Evolutionary conservation across 23 red algal genomes (phyloP).

Genomic region (Gracilaria vermiculophylla): DNA sequence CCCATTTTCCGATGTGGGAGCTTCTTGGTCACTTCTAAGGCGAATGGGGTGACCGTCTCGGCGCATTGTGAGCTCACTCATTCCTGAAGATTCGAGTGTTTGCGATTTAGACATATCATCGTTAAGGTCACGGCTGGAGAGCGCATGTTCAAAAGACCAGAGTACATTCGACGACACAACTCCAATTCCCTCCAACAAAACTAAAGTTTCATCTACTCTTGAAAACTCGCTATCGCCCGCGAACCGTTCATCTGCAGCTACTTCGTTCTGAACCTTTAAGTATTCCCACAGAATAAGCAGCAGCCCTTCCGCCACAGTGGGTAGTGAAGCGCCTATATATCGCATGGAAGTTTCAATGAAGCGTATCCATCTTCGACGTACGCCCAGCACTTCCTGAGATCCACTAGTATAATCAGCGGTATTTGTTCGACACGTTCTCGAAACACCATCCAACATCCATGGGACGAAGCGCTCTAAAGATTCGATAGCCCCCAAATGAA

Average conservation of each 20-base stretch:
- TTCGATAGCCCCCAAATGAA: conserved; percentile 43
- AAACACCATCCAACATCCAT: conserved; percentile 54
- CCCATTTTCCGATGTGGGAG: not conserved
- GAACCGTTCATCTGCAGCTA: conserved; percentile 6
- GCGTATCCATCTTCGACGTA: conserved; percentile 64
- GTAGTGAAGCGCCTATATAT: conserved; percentile 41
- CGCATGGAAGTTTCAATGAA: conserved; percentile 59
- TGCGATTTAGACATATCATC: conserved; percentile 13
- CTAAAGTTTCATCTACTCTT: conserved; percentile 64
- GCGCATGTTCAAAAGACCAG: conserved; percentile 64
- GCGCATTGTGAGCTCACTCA: not conserved
- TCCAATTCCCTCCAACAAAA: conserved; percentile 51
- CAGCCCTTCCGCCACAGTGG: conserved; percentile 48
- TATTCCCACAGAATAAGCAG: conserved; percentile 32
- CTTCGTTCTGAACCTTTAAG: conserved; percentile 28
- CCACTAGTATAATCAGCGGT: conserved; percentile 19
- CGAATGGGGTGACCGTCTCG: not conserved
- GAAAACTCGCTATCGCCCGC: conserved; percentile 57
- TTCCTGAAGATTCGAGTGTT: not conserved
- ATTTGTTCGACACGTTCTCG: conserved; percentile 17
- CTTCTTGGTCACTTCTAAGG: not conserved
- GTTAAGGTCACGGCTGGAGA: conserved; percentile 27
- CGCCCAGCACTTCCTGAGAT: conserved; percentile 55
- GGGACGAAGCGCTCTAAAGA: conserved; percentile 45
- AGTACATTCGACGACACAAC: conserved; percentile 44